phyloP scores from a whole-genome alignment of 768 basidiomycete genomes.

The Leccinum fibrillosum region DNA sequence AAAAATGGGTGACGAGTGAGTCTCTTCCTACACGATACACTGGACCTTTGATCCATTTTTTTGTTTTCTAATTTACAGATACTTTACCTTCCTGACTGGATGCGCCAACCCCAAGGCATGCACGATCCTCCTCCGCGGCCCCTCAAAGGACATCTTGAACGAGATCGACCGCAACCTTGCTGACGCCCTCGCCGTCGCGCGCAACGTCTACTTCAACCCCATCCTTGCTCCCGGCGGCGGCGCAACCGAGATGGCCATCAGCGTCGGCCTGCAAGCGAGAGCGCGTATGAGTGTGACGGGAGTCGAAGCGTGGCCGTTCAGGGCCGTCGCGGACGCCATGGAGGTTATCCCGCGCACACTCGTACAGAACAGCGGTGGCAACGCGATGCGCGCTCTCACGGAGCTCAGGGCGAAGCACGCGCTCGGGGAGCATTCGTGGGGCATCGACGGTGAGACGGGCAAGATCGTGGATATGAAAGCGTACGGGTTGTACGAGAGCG shows the following conservation, averaged over 20 bases:
- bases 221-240: slow-evolving; percentile 92
- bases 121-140: slow-evolving; percentile 98
- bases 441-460: slow-evolving; percentile 94
- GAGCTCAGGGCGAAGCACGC: slow-evolving; percentile 96
- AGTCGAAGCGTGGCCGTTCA: slow-evolving; percentile 87
- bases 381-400: slow-evolving; percentile 89
- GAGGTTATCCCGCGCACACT: slow-evolving; percentile 96
- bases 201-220: slow-evolving; percentile 97
- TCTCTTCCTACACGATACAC: too few species aligned
- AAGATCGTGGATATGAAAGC: slow-evolving; percentile 94
- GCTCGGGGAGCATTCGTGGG: slow-evolving; percentile 86
- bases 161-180: slow-evolving; percentile 98
- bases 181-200: slow-evolving; percentile 96
- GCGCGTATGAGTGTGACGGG: slow-evolving; percentile 72
- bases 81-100: slow-evolving; percentile 96
- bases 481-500: slow-evolving; percentile 93
- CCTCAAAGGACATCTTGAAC: slow-evolving; percentile 96
- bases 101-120: slow-evolving; percentile 92
- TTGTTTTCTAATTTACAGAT: slow-evolving; percentile 42
- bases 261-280: slow-evolving; percentile 78
- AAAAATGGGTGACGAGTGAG: too few species aligned
- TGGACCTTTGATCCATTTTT: not conserved
- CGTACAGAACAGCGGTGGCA: slow-evolving; percentile 93
- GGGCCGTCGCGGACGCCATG: slow-evolving; percentile 93
- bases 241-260: slow-evolving; percentile 97